These are phyloP conservation scores for Candida sanyaensis DNA, from an alignment of 1,139 yeast species.

Conservation along the genomic window DNA sequence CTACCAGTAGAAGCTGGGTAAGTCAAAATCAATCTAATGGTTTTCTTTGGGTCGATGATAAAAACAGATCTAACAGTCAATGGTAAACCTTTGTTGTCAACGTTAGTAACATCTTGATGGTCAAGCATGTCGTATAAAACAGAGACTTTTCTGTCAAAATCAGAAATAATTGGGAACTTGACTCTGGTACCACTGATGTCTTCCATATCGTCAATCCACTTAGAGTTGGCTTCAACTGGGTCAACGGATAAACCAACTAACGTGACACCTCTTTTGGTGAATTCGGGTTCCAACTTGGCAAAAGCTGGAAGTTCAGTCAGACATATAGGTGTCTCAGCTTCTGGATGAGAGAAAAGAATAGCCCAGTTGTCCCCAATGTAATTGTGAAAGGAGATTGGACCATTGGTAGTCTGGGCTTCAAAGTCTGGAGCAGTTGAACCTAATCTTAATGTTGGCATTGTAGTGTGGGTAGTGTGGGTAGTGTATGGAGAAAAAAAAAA, in stretches of 20 bases:
- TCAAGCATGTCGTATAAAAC: conserved; percentile 77
- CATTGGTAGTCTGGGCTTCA: conserved; percentile 70
- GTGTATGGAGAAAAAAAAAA: no score
- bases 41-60: conserved; percentile 79
- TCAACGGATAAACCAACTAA: conserved; percentile 80
- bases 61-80: conserved; percentile 82
- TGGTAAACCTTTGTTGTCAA: conserved; percentile 69
- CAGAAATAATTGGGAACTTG: conserved; percentile 80
- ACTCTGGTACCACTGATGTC: conserved; percentile 70
- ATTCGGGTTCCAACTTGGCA: conserved; percentile 81
- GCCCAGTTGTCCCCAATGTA: conserved; percentile 78
- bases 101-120: conserved; percentile 79
- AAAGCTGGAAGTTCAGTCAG: conserved; percentile 90
- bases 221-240: conserved; percentile 66
- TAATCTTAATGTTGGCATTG: conserved; percentile 30
- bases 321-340: conserved; percentile 87
- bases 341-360: conserved; percentile 83
- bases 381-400: conserved; percentile 75
- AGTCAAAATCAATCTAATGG: conserved; percentile 67
- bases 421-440: conserved; percentile 84
- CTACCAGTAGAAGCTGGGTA: conserved; percentile 89
- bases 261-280: conserved; percentile 73
- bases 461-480: not conserved
- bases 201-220: conserved; percentile 84
- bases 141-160: conserved; percentile 70